Base-by-base conservation (phyloP, 2,329 filamentous ascomycete species). In the Ascomycota sp. region DNA sequence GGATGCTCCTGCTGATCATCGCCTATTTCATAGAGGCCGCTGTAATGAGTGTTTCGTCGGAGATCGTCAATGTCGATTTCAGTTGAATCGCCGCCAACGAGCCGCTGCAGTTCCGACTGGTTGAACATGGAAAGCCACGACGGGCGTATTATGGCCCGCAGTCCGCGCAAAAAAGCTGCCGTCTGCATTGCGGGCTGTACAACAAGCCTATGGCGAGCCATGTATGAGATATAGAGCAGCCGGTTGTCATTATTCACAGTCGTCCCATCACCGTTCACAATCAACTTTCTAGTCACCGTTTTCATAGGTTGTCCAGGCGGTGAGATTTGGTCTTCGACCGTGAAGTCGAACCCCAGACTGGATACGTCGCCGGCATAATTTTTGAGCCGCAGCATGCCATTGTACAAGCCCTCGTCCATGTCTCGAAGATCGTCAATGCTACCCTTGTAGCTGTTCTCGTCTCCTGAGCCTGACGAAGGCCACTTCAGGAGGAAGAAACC, bases 71-170 rank as follows among this genome's bases (percentile, higher is more conserved):
- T 65, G 43, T 94, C 77, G 34, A 98, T 91, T 36, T 80, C 74
- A 8, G 75, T 75, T 20, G 73, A 75, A 41, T 92, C 83, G 26
- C 89, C 89, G 31, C 83, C 81, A 11, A 98, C 78, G 5, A 98
- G 72, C 2, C 81, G 89, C 53, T 95, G 89, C 4, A 98, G 65
- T 50, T 98, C 89, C 3, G 71, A 71, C 49, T 94, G 86, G 51
- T 98, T 98, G 61, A 98, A 98, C 89, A 98, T 95, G 43, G 77
- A 83, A 4, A 98, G 65, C 89, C 89, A 98, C 4, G 71, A 70
- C 0, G 86, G 85, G 34, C 85, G 76, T 38, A 98, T 89, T 45
- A 98, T 92, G 38, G 75, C 65, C 15, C 78, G 72, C 1, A 98
- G 69, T 0, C 89, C 89, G 32, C 72, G 72, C 7, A 98, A 65